Percentiles rank a stretch among this genome's conserved stretches.
Evolutionary conservation across 177 flowering plant genomes (phyloP).

Genomic region (Vitis hybrid): DNA sequence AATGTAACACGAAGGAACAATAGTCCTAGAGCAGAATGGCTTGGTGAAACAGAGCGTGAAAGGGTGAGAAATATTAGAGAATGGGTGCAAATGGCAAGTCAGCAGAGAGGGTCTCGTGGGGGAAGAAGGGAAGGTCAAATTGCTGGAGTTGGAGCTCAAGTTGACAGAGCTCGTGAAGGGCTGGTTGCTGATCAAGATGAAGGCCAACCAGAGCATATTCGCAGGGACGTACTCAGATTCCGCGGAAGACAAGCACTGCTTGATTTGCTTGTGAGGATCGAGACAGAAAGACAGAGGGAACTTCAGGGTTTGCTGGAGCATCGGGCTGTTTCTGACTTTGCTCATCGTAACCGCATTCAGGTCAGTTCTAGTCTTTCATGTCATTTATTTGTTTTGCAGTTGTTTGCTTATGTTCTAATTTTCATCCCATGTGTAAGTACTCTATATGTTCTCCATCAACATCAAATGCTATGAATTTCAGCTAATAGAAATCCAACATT

Average conservation of each 20-base stretch:
- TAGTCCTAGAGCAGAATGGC: slow-evolving; percentile 48
- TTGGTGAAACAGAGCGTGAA: slow-evolving; percentile 53
- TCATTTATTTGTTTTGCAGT: background rate
- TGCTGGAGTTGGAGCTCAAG: slow-evolving; percentile 24
- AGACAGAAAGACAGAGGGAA: slow-evolving; percentile 73
- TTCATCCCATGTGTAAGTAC: background rate
- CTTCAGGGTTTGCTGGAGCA: slow-evolving; percentile 66
- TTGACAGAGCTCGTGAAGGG: slow-evolving; percentile 39
- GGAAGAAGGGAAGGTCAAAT: slow-evolving; percentile 35
- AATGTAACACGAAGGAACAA: slow-evolving; percentile 31
- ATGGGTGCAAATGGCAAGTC: slow-evolving; percentile 58
- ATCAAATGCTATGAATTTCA: background rate
- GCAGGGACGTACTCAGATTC: slow-evolving; percentile 59
- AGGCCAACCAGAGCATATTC: slow-evolving; percentile 64
- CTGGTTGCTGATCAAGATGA: slow-evolving; percentile 48
- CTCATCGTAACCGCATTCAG: slow-evolving; percentile 83
- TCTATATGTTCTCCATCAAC: background rate
- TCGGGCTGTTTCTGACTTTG: slow-evolving; percentile 84
- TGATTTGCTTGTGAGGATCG: slow-evolving; percentile 71
- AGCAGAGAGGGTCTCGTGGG: slow-evolving; percentile 43
- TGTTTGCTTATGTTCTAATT: background rate
- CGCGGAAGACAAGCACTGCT: slow-evolving; percentile 77
- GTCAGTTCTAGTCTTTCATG: slow-evolving; percentile 29
- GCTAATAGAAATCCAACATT: background rate
- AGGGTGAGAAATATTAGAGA: slow-evolving; percentile 53